Base-by-base conservation (phyloP, 116 monocot genomes). In the Posidonia oceanica region DNA sequence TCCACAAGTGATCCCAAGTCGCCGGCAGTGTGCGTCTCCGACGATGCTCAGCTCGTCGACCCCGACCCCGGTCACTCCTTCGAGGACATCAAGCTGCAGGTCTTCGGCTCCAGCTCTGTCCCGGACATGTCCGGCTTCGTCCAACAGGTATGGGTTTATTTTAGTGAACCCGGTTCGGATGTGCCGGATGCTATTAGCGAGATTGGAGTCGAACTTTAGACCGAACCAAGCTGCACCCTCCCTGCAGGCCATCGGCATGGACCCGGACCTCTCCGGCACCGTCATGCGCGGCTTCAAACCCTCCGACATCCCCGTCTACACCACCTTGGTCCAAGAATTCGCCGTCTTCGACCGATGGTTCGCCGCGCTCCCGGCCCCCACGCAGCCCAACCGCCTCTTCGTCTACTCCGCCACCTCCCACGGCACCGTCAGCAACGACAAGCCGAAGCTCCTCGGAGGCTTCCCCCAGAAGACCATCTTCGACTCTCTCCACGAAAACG, bases 381-480 rank as follows among this genome's bases (percentile, higher is more conserved):
- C 91, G 17, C 91, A 91, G 72, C 91, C 91, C 21, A 91, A 91
- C 72, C 72, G 91, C 60, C 81, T 91, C 5, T 91, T 88, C 63
- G 71, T 86, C 52, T 91, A 82, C 81, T 91, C 91, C 4, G 91
- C 83, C n/a, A 91, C 91, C 39, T 91, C 91, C 37, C 83, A 80
- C 52, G 91, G 91, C 52, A 69, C 80, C 10, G 74, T 71, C 4
- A 64, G 75, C 71, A 74, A 91, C 54, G 83, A 83, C 52, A 74
- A 69, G 70, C 6, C 52, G 16, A 67, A 78, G 21, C 79, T 91
- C 1, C 68, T 87, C 39, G 7, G 39, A 39, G 91, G 91, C 23
- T 73, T 89, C 63, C 93, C 89, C 5, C 93, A 93, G 59, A 80
- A 72, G 72, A 87, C 93, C 73, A 93, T 93, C 70, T 93, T 93